Evolutionary conservation across 139 green algal genomes (phyloP).

Genomic region (Ulvella scutata): DNA sequence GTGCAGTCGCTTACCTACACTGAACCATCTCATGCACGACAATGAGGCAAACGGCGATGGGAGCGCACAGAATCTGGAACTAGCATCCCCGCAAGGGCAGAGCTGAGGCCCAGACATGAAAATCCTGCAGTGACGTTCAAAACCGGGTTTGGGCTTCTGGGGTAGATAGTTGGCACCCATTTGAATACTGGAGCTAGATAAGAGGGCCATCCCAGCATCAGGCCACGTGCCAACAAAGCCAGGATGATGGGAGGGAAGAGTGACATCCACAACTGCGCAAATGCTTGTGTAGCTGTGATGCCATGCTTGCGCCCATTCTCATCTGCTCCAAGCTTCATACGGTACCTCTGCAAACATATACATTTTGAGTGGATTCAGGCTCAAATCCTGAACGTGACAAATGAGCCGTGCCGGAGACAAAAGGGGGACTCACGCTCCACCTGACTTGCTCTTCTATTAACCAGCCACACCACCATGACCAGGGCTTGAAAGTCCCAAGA

Average conservation of each 20-base stretch:
- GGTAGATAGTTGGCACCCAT: background rate
- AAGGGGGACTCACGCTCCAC: slow-evolving; percentile 16
- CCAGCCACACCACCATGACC: slow-evolving; percentile 52
- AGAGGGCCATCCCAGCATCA: background rate
- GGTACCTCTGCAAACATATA: slow-evolving; percentile 12
- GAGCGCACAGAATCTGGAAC: background rate
- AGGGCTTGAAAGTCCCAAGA: slow-evolving; percentile 61
- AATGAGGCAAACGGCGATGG: background rate
- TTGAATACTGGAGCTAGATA: background rate
- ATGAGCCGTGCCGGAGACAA: background rate
- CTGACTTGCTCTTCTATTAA: slow-evolving; percentile 22
- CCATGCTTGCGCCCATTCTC: background rate
- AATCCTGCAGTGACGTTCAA: background rate
- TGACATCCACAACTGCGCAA: background rate
- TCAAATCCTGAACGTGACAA: background rate
- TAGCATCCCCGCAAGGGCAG: background rate
- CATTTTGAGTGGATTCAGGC: background rate
- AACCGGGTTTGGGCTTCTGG: background rate
- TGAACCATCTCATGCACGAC: background rate
- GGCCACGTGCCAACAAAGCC: background rate
- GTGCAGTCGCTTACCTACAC: background rate
- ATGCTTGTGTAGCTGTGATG: background rate
- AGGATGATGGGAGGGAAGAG: background rate
- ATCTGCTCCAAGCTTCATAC: background rate
- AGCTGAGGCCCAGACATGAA: background rate